Evolutionary conservation across 2,329 filamentous ascomycete species (phyloP).

Genomic region (Fusarium proliferatum): DNA sequence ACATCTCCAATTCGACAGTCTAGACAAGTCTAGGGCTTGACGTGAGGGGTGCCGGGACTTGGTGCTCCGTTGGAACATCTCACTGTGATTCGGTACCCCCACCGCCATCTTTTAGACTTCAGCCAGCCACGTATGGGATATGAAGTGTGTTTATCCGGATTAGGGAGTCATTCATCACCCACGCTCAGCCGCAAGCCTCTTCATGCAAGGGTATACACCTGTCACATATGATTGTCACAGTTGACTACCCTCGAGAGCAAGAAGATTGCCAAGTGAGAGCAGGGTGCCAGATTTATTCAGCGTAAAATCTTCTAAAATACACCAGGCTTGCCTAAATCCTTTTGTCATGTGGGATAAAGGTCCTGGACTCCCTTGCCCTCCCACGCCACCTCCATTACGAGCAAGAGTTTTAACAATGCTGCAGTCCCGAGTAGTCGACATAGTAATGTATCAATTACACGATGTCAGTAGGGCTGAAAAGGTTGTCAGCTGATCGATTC

Average conservation of each 20-base stretch:
- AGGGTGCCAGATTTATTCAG: no score
- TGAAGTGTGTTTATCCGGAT: fast-evolving
- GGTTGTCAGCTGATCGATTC: no score
- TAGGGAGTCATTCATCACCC: no score
- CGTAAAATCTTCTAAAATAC: no score
- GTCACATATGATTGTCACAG: not conserved
- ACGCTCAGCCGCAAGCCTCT: not conserved
- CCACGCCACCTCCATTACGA: not conserved
- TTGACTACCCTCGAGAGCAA: not conserved
- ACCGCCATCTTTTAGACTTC: not conserved
- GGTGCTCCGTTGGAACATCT: no score
- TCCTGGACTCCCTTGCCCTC: fast-evolving
- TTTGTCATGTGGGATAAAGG: not conserved
- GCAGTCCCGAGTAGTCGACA: not conserved
- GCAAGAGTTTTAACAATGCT: no score
- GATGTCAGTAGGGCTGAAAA: not conserved
- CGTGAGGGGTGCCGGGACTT: not conserved
- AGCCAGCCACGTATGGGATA: not conserved
- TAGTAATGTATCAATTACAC: no score
- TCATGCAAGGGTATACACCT: not conserved
- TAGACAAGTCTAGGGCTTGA: not conserved
- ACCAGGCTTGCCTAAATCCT: no score
- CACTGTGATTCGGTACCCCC: not conserved
- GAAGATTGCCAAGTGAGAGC: no score
- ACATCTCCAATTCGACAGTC: fast-evolving